A percentile compares a stretch with the other conserved stretches of the same genome.
phyloP scores from a whole-genome alignment of 768 basidiomycete genomes.

The Podaxis sp. region DNA sequence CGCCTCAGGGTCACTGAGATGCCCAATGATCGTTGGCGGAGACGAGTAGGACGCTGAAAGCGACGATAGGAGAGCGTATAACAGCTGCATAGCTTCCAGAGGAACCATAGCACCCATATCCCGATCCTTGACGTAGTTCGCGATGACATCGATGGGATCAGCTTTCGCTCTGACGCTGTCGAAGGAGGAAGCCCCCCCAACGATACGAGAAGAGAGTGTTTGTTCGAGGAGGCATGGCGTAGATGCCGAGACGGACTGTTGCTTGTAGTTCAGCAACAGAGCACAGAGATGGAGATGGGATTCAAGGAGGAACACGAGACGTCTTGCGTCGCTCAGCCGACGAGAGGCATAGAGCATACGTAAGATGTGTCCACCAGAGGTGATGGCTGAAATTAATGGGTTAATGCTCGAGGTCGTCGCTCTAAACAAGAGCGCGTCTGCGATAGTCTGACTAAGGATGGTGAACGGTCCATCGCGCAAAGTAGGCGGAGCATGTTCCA shows the following conservation, averaged over 20 bases:
- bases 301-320: constrained; percentile 65
- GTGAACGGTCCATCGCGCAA: constrained; percentile 55
- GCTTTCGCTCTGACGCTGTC: constrained; percentile 44
- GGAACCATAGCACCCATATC: constrained; percentile 58
- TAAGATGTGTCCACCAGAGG: constrained; percentile 55
- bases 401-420: constrained; percentile 78
- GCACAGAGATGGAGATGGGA: constrained; percentile 60
- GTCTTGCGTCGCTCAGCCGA: constrained; percentile 64
- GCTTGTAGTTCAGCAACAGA: constrained; percentile 62
- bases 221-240: constrained; percentile 72
- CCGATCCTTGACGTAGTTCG: constrained; percentile 61
- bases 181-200: constrained; percentile 40
- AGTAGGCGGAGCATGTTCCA: constrained; percentile 56
- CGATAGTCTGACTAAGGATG: constrained; percentile 54
- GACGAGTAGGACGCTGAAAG: constrained; percentile 57
- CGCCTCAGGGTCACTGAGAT: constrained; percentile 73
- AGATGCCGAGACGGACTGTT: constrained; percentile 34
- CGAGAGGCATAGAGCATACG: constrained; percentile 56
- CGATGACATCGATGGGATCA: constrained; percentile 74
- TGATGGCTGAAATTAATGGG: constrained; percentile 71
- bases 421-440: constrained; percentile 68
- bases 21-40: constrained; percentile 70
- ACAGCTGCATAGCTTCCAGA: constrained; percentile 58
- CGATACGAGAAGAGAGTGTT: constrained; percentile 59
- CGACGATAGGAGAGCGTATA: constrained; percentile 65